A percentile compares a stretch with the other conserved stretches of the same genome.
These are phyloP conservation scores for Phaeotremella skinneri DNA, from an alignment of 768 basidiomycete genomes.

Conservation along the genomic window DNA sequence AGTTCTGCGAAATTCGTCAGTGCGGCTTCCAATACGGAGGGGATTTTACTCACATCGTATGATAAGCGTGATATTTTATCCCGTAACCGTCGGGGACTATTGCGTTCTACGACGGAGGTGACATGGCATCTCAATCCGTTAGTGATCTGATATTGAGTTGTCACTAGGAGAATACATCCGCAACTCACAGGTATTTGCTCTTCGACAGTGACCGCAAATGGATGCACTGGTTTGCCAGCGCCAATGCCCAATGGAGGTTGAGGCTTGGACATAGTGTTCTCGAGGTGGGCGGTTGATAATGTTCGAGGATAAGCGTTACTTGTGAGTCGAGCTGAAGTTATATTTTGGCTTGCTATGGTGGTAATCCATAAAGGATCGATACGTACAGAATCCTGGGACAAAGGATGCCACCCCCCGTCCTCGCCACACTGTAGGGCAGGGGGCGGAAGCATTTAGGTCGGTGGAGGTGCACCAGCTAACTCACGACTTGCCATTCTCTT, in stretches of 20 bases:
- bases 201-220: constrained; percentile 47
- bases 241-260: constrained; percentile 38
- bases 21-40: not conserved
- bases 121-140: too few species aligned
- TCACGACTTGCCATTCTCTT: too few species aligned
- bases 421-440: too few species aligned
- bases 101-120: constrained; percentile 28
- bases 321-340: too few species aligned
- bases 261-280: constrained; percentile 17
- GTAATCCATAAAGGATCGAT: too few species aligned
- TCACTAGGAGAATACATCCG: not conserved
- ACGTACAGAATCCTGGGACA: too few species aligned
- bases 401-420: too few species aligned
- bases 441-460: too few species aligned
- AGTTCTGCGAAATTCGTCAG: constrained; percentile 20
- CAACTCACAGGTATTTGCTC: constrained; percentile 40
- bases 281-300: too few species aligned
- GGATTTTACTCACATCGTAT: constrained; percentile 43
- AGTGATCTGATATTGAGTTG: not conserved
- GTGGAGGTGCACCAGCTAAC: too few species aligned
- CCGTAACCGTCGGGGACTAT: constrained; percentile 48
- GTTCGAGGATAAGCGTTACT: too few species aligned
- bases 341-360: too few species aligned
- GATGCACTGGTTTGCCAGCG: constrained; percentile 41
- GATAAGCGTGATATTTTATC: constrained; percentile 49